Evolutionary conservation across 345 rosid species (phyloP), one percentile per base, ranked within the genome.

Genomic region (Populus deltoides): DNA sequence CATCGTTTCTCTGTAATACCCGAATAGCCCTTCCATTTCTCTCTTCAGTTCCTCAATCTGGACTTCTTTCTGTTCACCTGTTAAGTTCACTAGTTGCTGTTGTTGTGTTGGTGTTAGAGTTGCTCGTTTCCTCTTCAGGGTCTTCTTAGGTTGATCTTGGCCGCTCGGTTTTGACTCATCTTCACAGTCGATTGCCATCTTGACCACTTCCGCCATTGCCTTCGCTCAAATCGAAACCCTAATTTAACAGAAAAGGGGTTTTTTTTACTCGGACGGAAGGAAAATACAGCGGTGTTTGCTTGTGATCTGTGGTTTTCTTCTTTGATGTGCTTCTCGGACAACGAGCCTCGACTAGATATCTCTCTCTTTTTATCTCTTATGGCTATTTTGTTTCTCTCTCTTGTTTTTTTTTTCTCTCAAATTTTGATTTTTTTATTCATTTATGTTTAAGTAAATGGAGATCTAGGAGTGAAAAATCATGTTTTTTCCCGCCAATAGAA

Each of bases 121-220:
- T 27, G 81, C 72, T 43, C 97, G 89, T 90, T 93, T 96, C 47
- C 97, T 84, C 87, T 89, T 90, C 24, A 33, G 85, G n/a, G 74
- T 31, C 75, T 83, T 89, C 83, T 75, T 87, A 22, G 81, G 74
- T 20, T 76, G 83, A 22, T 74, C 83, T 55, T 57, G 84, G 70
- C 66, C 29, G 67, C 29, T 75, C 39, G 62, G 73, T 70, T 79
- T 72, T 1, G 57, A 16, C 39, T 70, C 74, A 10, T 65, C 65
- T 7, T 61, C 70, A 11, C n/a, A 51, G 73, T 79, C 78, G 24
- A 57, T 43, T 4, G 38, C 70, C 49, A 68, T 75, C 72, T 0
- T 22, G 27, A 7, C 9, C 35, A 45, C 12, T 0, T 71, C 80
- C 20, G 36, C 66, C 80, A 78, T 78, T 68, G 35, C 31, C 22